Evolutionary conservation across 345 rosid genomes (phyloP).

Genomic region (Citrus sp.): DNA sequence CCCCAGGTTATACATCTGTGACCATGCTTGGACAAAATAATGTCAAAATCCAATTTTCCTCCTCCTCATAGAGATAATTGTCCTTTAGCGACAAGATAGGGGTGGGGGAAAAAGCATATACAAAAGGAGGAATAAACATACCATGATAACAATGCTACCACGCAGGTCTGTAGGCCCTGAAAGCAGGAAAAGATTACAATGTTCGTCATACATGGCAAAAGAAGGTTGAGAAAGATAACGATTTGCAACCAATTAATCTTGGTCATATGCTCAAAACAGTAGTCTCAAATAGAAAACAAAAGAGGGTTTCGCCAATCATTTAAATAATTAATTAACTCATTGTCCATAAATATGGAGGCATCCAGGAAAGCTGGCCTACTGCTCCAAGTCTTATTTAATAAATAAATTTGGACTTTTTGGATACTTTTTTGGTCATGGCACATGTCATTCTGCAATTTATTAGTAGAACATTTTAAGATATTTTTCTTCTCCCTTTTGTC

Average conservation of each 20-base stretch:
- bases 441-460: background rate
- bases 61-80: background rate
- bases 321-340: background rate
- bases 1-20: background rate
- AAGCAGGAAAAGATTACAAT: slow-evolving; percentile 30
- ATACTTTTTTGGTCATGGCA: background rate
- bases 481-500: background rate
- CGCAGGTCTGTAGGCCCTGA: slow-evolving; percentile 94
- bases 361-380: background rate
- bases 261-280: background rate
- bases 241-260: slow-evolving; percentile 1
- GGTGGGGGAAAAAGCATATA: background rate
- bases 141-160: slow-evolving; percentile 91
- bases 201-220: slow-evolving; percentile 24
- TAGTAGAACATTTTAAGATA: background rate
- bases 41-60: background rate
- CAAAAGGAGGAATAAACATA: slow-evolving; percentile 28
- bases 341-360: background rate
- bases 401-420: background rate
- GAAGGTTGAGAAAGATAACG: slow-evolving; percentile 5
- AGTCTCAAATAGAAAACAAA: background rate
- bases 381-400: background rate
- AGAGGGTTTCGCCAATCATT: background rate
- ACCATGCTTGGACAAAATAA: background rate
- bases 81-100: background rate